Conservation (phyloP, 768 basidiomycete genomes). For the Tricholomella constricta region DNA sequence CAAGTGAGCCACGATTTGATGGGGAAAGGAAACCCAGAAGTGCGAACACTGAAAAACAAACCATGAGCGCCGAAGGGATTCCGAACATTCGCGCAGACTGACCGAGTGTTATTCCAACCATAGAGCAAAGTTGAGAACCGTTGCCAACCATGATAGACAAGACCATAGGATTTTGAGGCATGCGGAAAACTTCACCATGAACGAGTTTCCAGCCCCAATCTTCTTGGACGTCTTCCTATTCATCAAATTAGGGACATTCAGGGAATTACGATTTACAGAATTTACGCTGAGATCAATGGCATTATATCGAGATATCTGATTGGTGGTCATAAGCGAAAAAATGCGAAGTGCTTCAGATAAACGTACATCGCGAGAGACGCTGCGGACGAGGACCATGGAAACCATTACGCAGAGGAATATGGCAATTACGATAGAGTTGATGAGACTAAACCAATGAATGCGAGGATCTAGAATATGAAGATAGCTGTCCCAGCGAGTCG, state of each 20-base stretch:
- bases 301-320: conserved; percentile 91
- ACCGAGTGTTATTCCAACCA: conserved; percentile 90
- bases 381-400: conserved; percentile 84
- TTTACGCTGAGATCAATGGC: conserved; percentile 86
- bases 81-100: conserved; percentile 10
- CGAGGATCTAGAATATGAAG: conserved; percentile 91
- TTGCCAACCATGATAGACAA: conserved; percentile 90
- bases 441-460: conserved; percentile 95
- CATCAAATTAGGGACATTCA: neutral
- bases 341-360: neutral
- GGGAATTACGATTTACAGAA: conserved; percentile 1
- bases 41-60: conserved; percentile 69
- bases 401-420: conserved; percentile 94
- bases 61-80: conserved; percentile 2
- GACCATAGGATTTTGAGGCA: conserved; percentile 73
- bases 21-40: conserved; percentile 92
- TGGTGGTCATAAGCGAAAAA: conserved; percentile 2
- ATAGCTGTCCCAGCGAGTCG: conserved; percentile 96
- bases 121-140: conserved; percentile 80
- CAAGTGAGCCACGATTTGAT: conserved; percentile 91
- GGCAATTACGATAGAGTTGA: conserved; percentile 91
- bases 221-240: conserved; percentile 92
- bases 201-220: conserved; percentile 99
- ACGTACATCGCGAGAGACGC: conserved; percentile 84
- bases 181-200: conserved; percentile 93